Evolutionary conservation across 2,329 filamentous ascomycete genomes (phyloP).

Genomic region (Sporothrix brunneoviolacea): DNA sequence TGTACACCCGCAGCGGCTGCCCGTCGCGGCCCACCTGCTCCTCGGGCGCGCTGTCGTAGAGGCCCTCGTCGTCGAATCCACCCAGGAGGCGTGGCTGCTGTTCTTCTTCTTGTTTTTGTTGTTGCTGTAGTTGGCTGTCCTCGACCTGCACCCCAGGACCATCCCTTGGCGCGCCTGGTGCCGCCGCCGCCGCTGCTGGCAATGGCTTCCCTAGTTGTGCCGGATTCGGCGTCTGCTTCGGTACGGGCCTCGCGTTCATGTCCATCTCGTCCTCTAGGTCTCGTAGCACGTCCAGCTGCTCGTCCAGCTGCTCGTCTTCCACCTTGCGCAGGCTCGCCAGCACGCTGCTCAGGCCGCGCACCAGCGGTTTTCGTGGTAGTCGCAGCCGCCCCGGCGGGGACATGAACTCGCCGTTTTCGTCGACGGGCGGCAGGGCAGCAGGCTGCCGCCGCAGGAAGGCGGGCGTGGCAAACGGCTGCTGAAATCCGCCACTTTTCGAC

Average conservation of each 20-base stretch:
- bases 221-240: too few species aligned
- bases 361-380: slow-evolving; percentile 54
- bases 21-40: slow-evolving; percentile 44
- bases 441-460: slow-evolving; percentile 53
- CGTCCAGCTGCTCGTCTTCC: slow-evolving; percentile 63
- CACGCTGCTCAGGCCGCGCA: slow-evolving; percentile 65
- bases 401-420: slow-evolving; percentile 47
- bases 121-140: slow-evolving; percentile 32
- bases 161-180: neutral
- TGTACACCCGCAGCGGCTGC: slow-evolving; percentile 57
- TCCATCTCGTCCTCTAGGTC: slow-evolving; percentile 54
- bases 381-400: slow-evolving; percentile 43
- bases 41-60: slow-evolving; percentile 50
- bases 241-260: slow-evolving; percentile 12
- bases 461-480: slow-evolving; percentile 60
- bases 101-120: neutral
- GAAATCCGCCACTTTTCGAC: slow-evolving; percentile 19
- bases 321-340: slow-evolving; percentile 63
- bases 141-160: slow-evolving; percentile 28
- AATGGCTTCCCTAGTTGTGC: too few species aligned
- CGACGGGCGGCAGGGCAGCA: slow-evolving; percentile 46
- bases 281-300: slow-evolving; percentile 67
- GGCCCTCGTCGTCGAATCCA: slow-evolving; percentile 57
- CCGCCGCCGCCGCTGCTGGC: slow-evolving; percentile 11
- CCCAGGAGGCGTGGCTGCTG: slow-evolving; percentile 40